phyloP scores from a whole-genome alignment of 129 eudicot genomes.

The Flaveria trinervia region DNA sequence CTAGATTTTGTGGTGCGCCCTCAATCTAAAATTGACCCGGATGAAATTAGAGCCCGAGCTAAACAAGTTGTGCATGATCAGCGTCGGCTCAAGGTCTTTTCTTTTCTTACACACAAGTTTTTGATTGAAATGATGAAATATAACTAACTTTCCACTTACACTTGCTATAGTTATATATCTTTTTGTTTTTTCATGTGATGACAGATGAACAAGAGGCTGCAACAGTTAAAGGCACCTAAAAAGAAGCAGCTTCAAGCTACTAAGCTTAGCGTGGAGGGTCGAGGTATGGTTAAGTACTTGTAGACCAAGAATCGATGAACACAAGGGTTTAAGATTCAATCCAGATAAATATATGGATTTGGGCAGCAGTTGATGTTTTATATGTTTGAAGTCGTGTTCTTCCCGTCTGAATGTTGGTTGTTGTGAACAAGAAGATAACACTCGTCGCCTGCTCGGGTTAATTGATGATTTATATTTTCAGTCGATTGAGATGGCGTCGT shows the following conservation, averaged over 20 bases:
- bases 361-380: not conserved
- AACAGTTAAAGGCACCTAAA: conserved; percentile 78
- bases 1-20: conserved; percentile 92
- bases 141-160: not conserved
- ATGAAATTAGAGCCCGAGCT: conserved; percentile 80
- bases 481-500: conserved; percentile 1
- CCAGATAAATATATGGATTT: not conserved
- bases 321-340: not conserved
- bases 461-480: conserved; percentile 24
- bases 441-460: conserved; percentile 5
- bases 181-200: conserved; percentile 1
- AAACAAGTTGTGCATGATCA: conserved; percentile 81
- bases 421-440: not conserved
- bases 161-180: not conserved
- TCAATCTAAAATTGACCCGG: conserved; percentile 93
- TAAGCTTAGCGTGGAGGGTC: conserved; percentile 90
- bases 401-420: conserved; percentile 16
- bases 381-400: conserved; percentile 1
- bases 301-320: conserved; percentile 28
- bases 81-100: conserved; percentile 71
- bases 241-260: conserved; percentile 95
- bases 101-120: not conserved
- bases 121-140: not conserved
- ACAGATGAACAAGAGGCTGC: conserved; percentile 87
- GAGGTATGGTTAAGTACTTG: conserved; percentile 93